These are phyloP conservation scores for Xylaria sp. DNA, from an alignment of 2,329 filamentous ascomycete genomes.

Conservation along the genomic window DNA sequence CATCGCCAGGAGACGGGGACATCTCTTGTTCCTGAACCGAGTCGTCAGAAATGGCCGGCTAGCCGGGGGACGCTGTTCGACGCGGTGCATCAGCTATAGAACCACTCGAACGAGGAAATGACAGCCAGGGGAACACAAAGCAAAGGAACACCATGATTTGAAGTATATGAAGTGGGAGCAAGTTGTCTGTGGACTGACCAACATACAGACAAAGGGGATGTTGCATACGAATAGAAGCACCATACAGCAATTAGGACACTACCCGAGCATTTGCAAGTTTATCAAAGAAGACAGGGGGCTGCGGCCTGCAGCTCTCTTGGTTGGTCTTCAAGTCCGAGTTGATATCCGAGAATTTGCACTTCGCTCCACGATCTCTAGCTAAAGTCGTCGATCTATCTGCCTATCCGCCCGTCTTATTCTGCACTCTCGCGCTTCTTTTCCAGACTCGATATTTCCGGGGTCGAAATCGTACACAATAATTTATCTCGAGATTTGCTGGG, in stretches of 20 bases:
- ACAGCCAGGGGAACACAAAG: background rate
- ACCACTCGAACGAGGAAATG: slow-evolving; percentile 8
- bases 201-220: slow-evolving; percentile 39
- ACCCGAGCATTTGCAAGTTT: slow-evolving; percentile 25
- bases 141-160: background rate
- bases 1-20: slow-evolving; percentile 70
- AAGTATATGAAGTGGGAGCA: slow-evolving; percentile 4
- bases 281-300: slow-evolving; percentile 8
- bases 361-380: slow-evolving; percentile 8
- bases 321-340: slow-evolving; percentile 34
- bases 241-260: slow-evolving; percentile 19
- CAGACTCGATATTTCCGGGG: slow-evolving; percentile 10
- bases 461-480: slow-evolving; percentile 5
- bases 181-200: slow-evolving; percentile 4
- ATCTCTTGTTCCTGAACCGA: slow-evolving; percentile 58
- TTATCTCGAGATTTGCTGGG: slow-evolving; percentile 37
- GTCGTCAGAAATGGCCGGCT: slow-evolving; percentile 54
- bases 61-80: slow-evolving; percentile 58
- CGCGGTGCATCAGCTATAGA: slow-evolving; percentile 56
- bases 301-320: slow-evolving; percentile 18
- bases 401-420: slow-evolving; percentile 7
- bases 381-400: background rate
- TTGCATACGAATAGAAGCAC: slow-evolving; percentile 44
- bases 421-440: slow-evolving; percentile 14
- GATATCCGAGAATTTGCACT: slow-evolving; percentile 13